phyloP scores from a whole-genome alignment of 495 filamentous ascomycete species.

The Friedmanniomyces endolithicus region DNA sequence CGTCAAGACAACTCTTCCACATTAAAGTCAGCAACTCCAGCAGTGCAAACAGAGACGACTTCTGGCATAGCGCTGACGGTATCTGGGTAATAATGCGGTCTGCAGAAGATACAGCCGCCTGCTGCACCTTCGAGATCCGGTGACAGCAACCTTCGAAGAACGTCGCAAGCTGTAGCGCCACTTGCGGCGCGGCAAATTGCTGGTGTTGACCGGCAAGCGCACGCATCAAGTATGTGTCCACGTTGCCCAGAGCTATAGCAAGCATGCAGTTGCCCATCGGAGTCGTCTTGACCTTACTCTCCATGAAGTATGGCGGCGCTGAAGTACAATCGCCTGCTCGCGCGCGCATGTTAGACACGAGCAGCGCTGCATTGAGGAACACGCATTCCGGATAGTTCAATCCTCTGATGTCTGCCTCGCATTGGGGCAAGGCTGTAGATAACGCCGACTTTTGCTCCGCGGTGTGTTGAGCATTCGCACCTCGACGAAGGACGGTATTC shows the following conservation, averaged over 20 bases:
- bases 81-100: slow-evolving; percentile 72
- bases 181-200: slow-evolving; percentile 66
- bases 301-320: slow-evolving; percentile 77
- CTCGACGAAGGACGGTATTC: slow-evolving; percentile 77
- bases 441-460: slow-evolving; percentile 69
- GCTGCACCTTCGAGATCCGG: slow-evolving; percentile 77
- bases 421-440: slow-evolving; percentile 54
- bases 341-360: slow-evolving; percentile 75
- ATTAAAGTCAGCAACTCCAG: slow-evolving; percentile 83
- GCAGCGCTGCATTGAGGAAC: slow-evolving; percentile 73
- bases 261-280: slow-evolving; percentile 80
- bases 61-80: slow-evolving; percentile 82
- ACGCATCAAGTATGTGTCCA: slow-evolving; percentile 59
- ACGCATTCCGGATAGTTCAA: slow-evolving; percentile 79
- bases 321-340: slow-evolving; percentile 77
- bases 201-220: slow-evolving; percentile 57
- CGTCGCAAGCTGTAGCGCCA: slow-evolving; percentile 73
- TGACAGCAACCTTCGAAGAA: slow-evolving; percentile 86
- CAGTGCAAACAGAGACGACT: slow-evolving; percentile 77
- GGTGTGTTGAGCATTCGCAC: slow-evolving; percentile 61
- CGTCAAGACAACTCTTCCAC: slow-evolving; percentile 88
- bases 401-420: slow-evolving; percentile 61
- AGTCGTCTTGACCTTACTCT: slow-evolving; percentile 66
- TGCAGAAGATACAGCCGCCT: slow-evolving; percentile 65
- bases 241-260: slow-evolving; percentile 59